Evolutionary conservation across 352 stramenopile species (phyloP).

Genomic region (Globisporangium paddicum): DNA sequence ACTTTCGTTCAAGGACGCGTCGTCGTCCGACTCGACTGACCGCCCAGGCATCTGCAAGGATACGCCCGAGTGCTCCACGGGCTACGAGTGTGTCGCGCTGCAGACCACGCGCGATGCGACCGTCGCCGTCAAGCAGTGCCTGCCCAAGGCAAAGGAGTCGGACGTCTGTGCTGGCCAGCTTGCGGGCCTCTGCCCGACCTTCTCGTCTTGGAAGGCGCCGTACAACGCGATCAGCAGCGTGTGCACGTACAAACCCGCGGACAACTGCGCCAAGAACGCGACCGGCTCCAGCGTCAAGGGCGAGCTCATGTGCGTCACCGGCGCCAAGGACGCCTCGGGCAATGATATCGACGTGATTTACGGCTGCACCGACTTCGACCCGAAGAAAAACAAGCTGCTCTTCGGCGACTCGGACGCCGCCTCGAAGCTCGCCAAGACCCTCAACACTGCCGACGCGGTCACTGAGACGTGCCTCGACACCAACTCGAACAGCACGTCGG

Average conservation of each 20-base stretch:
- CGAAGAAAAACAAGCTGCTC: slow-evolving; percentile 36
- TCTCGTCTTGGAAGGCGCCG: slow-evolving; percentile 55
- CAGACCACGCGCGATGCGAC: slow-evolving; percentile 58
- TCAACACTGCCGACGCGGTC: slow-evolving; percentile 39
- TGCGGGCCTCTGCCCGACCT: slow-evolving; percentile 58
- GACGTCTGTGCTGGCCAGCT: slow-evolving; percentile 64
- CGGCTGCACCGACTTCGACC: slow-evolving; percentile 67
- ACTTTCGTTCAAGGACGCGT: slow-evolving; percentile 11
- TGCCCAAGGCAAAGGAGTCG: slow-evolving; percentile 52
- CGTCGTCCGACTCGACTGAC: slow-evolving; percentile 13
- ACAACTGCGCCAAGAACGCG: slow-evolving; percentile 43
- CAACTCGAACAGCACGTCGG: slow-evolving; percentile 38
- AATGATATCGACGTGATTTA: slow-evolving; percentile 59
- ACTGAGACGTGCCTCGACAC: slow-evolving; percentile 44
- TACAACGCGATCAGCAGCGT: slow-evolving; percentile 78
- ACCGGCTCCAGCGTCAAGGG: slow-evolving; percentile 40
- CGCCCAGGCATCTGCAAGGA: slow-evolving; percentile 54
- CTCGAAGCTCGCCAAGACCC: slow-evolving; percentile 42
- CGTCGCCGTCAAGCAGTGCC: slow-evolving; percentile 66
- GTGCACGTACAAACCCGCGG: slow-evolving; percentile 68
- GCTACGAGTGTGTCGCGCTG: slow-evolving; percentile 64
- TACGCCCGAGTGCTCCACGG: slow-evolving; percentile 43
- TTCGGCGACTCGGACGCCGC: slow-evolving; percentile 51
- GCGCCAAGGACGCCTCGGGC: slow-evolving; percentile 31
- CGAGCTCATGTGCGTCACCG: slow-evolving; percentile 51